phyloP scores from a whole-genome alignment of 192 early-diverging fungal genomes.

The Coemansia sp. region DNA sequence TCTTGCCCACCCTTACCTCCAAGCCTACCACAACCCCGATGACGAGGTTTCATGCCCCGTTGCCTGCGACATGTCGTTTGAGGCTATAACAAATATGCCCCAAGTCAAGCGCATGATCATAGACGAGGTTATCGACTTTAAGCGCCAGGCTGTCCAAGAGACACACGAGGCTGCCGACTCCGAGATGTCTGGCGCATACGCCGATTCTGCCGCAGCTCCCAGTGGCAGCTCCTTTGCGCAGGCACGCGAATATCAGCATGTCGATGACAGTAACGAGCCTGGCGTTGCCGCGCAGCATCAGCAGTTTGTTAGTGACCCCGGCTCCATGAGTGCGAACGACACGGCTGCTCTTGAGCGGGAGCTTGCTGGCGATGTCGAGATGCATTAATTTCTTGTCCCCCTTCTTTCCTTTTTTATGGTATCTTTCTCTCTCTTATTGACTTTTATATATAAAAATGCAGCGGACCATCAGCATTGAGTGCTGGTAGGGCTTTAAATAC shows the following conservation, averaged over 20 bases:
- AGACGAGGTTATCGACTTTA: constrained; percentile 78
- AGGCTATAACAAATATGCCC: constrained; percentile 40
- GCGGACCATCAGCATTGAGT: no score
- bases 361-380: constrained; percentile 41
- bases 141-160: constrained; percentile 56
- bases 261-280: constrained; percentile 45
- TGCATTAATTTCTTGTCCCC: constrained; percentile 8
- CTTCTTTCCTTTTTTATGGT: neutral
- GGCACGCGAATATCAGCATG: constrained; percentile 41
- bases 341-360: constrained; percentile 44
- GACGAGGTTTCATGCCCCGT: constrained; percentile 67
- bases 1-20: constrained; percentile 89
- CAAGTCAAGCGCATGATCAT: constrained; percentile 69
- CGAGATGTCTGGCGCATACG: constrained; percentile 23
- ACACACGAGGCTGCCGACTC: constrained; percentile 42
- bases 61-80: constrained; percentile 48
- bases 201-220: constrained; percentile 11
- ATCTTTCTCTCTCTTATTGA: neutral
- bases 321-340: constrained; percentile 25
- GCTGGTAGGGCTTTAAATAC: no score
- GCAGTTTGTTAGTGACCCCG: constrained; percentile 14
- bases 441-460: neutral
- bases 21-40: constrained; percentile 86
- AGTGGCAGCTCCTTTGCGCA: constrained; percentile 32
- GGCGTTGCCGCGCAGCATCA: constrained; percentile 46